Conservation (phyloP, 495 filamentous ascomycete species). For the Usnea hakonensis region DNA sequence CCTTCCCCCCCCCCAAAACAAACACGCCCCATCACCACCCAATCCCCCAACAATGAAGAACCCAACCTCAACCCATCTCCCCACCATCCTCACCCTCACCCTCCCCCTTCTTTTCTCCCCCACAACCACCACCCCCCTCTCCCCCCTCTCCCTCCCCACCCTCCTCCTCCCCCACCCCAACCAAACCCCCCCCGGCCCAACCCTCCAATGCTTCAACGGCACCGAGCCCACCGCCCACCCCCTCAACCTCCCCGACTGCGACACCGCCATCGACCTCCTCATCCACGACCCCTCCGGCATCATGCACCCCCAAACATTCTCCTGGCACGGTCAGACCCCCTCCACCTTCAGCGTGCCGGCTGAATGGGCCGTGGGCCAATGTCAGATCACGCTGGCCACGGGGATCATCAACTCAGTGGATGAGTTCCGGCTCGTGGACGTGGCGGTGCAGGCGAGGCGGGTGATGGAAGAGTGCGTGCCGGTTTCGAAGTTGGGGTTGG, state of each 20-base stretch:
- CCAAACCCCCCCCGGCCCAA: not conserved
- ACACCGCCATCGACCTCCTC: not conserved
- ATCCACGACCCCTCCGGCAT: not conserved
- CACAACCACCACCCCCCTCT: not conserved
- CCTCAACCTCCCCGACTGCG: not conserved
- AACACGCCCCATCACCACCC: no score
- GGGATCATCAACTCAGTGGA: not conserved
- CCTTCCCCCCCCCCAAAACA: no score
- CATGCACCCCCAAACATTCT: not conserved
- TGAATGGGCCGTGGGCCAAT: not conserved
- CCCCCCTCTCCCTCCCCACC: not conserved
- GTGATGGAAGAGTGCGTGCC: not conserved
- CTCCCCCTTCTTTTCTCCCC: not conserved
- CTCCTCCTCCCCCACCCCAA: not conserved
- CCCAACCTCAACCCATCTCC: not conserved
- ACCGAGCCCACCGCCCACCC: not conserved
- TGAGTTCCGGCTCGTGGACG: slow-evolving; percentile 4
- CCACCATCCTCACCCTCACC: not conserved
- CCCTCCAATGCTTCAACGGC: not conserved
- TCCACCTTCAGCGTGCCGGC: not conserved
- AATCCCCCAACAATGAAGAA: not conserved
- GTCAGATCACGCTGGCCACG: not conserved
- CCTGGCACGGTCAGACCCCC: not conserved
- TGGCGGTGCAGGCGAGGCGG: not conserved
- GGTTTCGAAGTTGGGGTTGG: not conserved